Conservation (phyloP, 306 rosid genomes). For the Glycine soja region DNA sequence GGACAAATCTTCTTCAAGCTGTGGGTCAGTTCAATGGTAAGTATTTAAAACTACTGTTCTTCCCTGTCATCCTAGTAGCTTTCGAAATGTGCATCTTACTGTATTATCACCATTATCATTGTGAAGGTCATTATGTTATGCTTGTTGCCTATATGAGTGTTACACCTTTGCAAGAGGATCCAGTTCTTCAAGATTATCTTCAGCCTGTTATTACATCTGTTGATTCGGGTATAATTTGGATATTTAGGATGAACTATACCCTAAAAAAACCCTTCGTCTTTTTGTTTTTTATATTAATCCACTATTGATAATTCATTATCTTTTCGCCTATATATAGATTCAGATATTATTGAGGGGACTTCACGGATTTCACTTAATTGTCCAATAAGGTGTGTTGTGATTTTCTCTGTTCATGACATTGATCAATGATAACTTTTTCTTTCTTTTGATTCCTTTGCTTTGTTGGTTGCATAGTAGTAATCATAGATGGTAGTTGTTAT, state of each 20-base stretch:
- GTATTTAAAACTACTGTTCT: constrained; percentile 42
- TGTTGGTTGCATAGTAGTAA: constrained; percentile 10
- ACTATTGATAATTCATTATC: background rate
- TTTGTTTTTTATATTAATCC: background rate
- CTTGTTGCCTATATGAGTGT: constrained; percentile 75
- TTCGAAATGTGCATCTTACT: constrained; percentile 48
- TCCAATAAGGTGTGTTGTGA: constrained; percentile 85
- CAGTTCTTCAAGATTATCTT: constrained; percentile 67
- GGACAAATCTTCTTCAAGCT: constrained; percentile 91
- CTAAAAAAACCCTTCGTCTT: background rate
- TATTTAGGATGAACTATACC: constrained; percentile 16
- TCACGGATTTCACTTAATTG: constrained; percentile 93
- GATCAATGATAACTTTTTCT: constrained; percentile 24
- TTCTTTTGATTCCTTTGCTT: constrained; percentile 25
- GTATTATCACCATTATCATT: constrained; percentile 36
- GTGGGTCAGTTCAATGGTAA: constrained; percentile 89
- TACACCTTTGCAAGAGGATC: constrained; percentile 54
- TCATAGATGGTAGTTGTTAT: constrained; percentile 2
- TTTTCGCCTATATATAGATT: constrained; percentile 54
- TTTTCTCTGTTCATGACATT: constrained; percentile 41
- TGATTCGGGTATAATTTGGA: constrained; percentile 66
- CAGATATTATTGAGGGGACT: constrained; percentile 87
- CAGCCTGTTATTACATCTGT: constrained; percentile 60
- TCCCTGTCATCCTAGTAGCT: constrained; percentile 45
- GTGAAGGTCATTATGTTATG: constrained; percentile 77